Percentiles rank a stretch among this genome's conserved stretches.
These are phyloP conservation scores for Aspergillus pseudoglaucus DNA, from an alignment of 2,329 filamentous ascomycete species.

Conservation along the genomic window DNA sequence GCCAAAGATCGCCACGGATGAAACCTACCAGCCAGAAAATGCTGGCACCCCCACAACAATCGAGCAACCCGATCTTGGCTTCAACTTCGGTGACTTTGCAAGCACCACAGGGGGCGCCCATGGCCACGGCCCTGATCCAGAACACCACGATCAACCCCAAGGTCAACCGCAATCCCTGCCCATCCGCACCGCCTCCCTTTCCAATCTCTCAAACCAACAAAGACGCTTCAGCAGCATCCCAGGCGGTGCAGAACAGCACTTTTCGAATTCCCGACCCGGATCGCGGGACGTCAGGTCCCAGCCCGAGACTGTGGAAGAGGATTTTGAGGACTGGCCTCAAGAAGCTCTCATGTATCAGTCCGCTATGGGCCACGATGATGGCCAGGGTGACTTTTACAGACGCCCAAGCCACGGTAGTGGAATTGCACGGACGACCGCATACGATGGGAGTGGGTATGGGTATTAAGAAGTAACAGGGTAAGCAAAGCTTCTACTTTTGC, in stretches of 20 bases:
- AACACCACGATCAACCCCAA: conserved; percentile 10
- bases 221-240: conserved; percentile 19
- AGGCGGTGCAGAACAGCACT: conserved; percentile 8
- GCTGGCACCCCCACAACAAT: conserved; percentile 5
- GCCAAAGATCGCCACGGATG: conserved; percentile 4
- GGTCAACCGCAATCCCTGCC: conserved; percentile 7
- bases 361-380: conserved; percentile 15
- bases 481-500: no score
- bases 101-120: conserved; percentile 6
- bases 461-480: conserved; percentile 2
- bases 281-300: conserved; percentile 11
- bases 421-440: conserved; percentile 18
- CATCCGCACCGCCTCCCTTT: conserved; percentile 14
- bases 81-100: conserved; percentile 25
- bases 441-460: conserved; percentile 21
- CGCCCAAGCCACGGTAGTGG: conserved; percentile 15
- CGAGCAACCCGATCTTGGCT: conserved; percentile 23
- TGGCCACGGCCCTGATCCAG: conserved; percentile 3
- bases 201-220: conserved; percentile 15
- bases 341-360: conserved; percentile 37
- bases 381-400: conserved; percentile 12
- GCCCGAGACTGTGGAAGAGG: conserved; percentile 18
- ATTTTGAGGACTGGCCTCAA: conserved; percentile 33
- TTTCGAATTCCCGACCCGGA: conserved; percentile 4
- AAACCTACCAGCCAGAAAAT: background rate